Base-by-base conservation (phyloP, 2,329 filamentous ascomycete species). In the Scedosporium boydii region DNA sequence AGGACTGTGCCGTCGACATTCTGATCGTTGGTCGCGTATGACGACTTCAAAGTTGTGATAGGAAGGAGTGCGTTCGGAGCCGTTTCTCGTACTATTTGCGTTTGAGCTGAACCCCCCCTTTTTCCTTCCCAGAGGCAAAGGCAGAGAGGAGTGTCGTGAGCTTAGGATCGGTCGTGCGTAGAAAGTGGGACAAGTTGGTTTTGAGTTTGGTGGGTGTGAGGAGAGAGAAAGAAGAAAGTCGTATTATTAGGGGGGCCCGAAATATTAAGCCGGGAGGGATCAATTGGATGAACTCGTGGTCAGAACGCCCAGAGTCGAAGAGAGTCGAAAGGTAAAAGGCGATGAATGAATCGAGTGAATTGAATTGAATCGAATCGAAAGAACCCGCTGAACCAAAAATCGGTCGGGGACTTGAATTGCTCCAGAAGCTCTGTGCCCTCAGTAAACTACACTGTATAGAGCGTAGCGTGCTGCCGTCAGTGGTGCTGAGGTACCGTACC, bases 1-100 rank as follows among this genome's bases (percentile, higher is more conserved):
- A 62, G 58, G 65, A 63, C 63, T 65, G 63, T 65, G 65, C 59
- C 48, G 63, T 62, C 48, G 65, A 64, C 66, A 67, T 67, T 60
- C 63, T 66, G 65, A 55, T 57, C 12, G 21, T 18, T 21, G 46
- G 18, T 41, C 23, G 18, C 21, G 56, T 34, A 58, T 59, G 38
- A 46, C 46, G 48, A 23, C 26, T 38, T 38, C 46, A n/a, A 42
- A 59, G 41, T 56, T 16, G 46, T 26, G 29, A 10, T 6, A 60
- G 21, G 27, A 53, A 34, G 59, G 44, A 38, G 34, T 38, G 34
- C 4, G 59, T 53, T 53, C 21, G 12, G 26, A 26, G 44, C 58
- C 9, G 42, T 60, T 48, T 51, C 58, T 48, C 26, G 26, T 53
- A 21, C 53, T 60, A 55, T 55, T 55, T 55, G 23, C 51, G 44